Conservation (phyloP, 148 eudicot species). For the Rhododendron vialii region DNA sequence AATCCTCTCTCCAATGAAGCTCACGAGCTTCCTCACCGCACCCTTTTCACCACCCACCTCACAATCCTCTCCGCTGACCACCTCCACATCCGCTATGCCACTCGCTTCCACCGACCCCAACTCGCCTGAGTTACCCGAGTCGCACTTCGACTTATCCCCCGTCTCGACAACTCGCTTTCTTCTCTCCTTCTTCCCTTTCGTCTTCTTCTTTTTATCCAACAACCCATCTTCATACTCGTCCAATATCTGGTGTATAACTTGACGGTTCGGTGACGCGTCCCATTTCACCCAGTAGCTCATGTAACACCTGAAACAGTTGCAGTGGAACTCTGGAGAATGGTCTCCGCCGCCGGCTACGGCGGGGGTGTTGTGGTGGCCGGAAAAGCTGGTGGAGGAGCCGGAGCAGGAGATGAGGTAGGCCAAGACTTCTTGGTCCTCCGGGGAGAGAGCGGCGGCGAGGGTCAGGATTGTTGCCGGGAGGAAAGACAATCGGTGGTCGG, state of each 20-base stretch:
- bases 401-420: conserved; percentile 29
- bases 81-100: not conserved
- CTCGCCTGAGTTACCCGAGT: conserved; percentile 11
- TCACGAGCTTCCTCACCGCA: conserved; percentile 51
- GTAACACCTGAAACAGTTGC: conserved; percentile 30
- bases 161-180: not conserved
- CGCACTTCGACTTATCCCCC: not conserved
- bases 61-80: not conserved
- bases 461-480: conserved; percentile 22
- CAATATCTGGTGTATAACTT: conserved; percentile 25
- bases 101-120: conserved; percentile 11
- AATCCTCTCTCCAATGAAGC: conserved; percentile 58
- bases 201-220: conserved; percentile 13
- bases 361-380: not conserved
- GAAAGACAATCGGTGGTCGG: conserved; percentile 16
- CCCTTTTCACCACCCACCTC: conserved; percentile 35
- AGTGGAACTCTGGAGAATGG: conserved; percentile 18
- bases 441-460: conserved; percentile 19
- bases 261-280: conserved; percentile 27
- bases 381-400: conserved; percentile 4
- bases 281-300: conserved; percentile 33
- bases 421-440: conserved; percentile 24
- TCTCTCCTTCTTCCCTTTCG: conserved; percentile 12
- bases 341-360: not conserved
- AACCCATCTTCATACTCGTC: conserved; percentile 35